These are phyloP conservation scores for Magnaporthiopsis rhizophila DNA, from an alignment of 2,329 filamentous ascomycete genomes.

Conservation along the genomic window DNA sequence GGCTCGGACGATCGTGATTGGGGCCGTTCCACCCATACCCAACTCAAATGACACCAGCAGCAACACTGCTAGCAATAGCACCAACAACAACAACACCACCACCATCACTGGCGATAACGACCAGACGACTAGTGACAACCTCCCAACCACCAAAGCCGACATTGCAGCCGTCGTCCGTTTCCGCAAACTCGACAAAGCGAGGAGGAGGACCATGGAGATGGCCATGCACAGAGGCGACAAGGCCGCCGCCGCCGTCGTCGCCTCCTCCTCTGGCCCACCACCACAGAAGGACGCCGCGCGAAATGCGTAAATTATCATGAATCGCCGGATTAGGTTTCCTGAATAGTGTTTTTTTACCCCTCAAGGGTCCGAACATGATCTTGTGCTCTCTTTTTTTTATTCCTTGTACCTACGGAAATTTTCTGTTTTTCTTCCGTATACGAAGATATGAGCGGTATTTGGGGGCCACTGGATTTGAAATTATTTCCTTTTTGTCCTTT, in stretches of 20 bases:
- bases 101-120: background rate
- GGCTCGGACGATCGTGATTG: background rate
- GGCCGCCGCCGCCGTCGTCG: too few species aligned
- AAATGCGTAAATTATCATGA: background rate
- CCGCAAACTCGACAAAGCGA: background rate
- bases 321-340: too few species aligned
- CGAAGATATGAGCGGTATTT: background rate
- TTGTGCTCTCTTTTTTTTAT: background rate
- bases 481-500: background rate
- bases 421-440: background rate
- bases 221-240: background rate
- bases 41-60: too few species aligned
- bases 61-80: background rate
- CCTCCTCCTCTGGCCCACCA: too few species aligned
- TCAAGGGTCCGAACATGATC: too few species aligned
- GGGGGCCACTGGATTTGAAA: background rate
- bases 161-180: background rate
- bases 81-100: background rate
- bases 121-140: background rate
- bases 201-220: background rate
- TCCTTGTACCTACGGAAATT: background rate
- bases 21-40: background rate
- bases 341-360: too few species aligned
- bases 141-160: background rate
- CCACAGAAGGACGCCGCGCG: background rate